Evolutionary conservation across 139 green algal genomes (phyloP), one percentile per base, ranked within the genome.

Genomic region (Raphidocelis subcapitata): DNA sequence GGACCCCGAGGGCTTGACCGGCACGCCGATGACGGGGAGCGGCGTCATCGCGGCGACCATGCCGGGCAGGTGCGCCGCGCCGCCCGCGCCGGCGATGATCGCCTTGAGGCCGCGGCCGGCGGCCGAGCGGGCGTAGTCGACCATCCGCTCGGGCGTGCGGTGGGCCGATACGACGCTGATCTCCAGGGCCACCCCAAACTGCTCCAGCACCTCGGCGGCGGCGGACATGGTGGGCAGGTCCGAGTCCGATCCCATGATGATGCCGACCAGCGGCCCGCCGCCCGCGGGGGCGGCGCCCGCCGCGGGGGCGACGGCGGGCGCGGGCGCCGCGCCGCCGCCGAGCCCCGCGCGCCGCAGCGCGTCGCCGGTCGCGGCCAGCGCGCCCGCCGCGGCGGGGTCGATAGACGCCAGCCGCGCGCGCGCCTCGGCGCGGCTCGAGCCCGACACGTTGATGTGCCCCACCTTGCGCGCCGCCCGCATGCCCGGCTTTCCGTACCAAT

Each of bases 211-310:
- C 67, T 93, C 77, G 3, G 87, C 89, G 4, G 93, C 93, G 3
- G 81, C 89, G 41, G 82, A 84, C 96, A 99, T 99, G 29, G 94
- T 97, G 2, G 89, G 72, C 36, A 98, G 82, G 76, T 99, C 96
- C 0, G 84, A 94, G 83, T 99, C 94, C 20, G 83, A 94, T n/a
- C 96, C 96, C 96, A 99, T 99, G 81, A 99, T 97, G 83, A 98
- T 96, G 60, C 89, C 92, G n/a, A 99, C 95, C 65, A 79, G 70
- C 3, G 81, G 59, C 3, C 12, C 5, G 52, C 57, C 66, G 8
- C 12, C 41, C 8, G 41, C 41, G 41, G 8, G 8, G 41, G 41
- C 15, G 35, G 23, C 15, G 47, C 47, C 59, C 69, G 59, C 47
- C 8, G 14, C n/a, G 28, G 20, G 36, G n/a, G n/a, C n/a, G n/a